A percentile compares a stretch with the other conserved stretches of the same genome.
phyloP scores from a whole-genome alignment of 495 filamentous ascomycete genomes.

The Xylaria sp. region DNA sequence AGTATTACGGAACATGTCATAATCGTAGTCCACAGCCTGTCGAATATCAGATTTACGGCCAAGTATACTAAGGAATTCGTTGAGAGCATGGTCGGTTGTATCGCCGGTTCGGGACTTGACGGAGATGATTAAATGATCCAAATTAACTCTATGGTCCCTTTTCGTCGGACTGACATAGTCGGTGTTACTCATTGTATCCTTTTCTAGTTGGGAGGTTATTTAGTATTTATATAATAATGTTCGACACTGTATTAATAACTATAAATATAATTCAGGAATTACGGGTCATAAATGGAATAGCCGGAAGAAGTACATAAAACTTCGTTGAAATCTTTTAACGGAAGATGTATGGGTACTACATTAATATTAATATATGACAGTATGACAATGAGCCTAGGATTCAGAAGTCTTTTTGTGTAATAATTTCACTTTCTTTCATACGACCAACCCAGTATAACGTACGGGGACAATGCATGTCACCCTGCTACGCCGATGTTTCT shows the following conservation, averaged over 20 bases:
- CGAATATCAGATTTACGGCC: neutral
- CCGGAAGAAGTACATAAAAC: too few species aligned
- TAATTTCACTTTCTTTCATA: neutral
- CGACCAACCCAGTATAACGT: neutral
- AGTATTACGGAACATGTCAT: neutral
- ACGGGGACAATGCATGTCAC: too few species aligned
- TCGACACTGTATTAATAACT: neutral
- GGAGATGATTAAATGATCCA: constrained; percentile 3
- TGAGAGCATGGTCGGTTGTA: neutral
- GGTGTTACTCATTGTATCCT: neutral
- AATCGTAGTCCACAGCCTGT: neutral
- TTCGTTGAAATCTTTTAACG: too few species aligned
- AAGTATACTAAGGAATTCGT: neutral
- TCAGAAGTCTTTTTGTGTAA: neutral
- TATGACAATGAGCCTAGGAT: neutral
- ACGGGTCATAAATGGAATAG: neutral
- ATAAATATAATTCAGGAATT: neutral
- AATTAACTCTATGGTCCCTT: neutral
- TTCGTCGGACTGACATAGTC: neutral
- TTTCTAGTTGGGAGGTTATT: neutral
- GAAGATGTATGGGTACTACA: too few species aligned
- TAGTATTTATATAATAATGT: neutral
- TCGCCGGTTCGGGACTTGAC: neutral
- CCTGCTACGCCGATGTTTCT: too few species aligned
- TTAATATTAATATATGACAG: neutral